A percentile compares a stretch with the other conserved stretches of the same genome.
Conservation (phyloP, 257 asterid genomes). For the Voacanga thouarsii region DNA sequence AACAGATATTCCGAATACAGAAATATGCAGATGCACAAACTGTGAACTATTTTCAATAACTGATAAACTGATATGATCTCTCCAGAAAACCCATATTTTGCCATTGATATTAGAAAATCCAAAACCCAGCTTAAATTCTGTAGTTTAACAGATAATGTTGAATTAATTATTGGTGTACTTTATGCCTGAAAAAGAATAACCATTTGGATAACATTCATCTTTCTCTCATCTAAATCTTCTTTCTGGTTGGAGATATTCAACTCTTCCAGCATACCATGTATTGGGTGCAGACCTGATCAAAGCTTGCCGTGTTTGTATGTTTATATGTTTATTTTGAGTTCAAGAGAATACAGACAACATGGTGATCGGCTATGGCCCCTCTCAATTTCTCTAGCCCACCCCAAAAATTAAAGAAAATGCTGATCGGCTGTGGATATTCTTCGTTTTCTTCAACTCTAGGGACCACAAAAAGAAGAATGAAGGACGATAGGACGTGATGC, state of each 20-base stretch:
- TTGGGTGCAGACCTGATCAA: neutral
- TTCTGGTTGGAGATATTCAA: neutral
- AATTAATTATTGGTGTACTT: neutral
- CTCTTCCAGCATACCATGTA: neutral
- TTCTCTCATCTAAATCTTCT: neutral
- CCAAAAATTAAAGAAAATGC: neutral
- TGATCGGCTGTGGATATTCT: neutral
- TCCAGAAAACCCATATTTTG: no score
- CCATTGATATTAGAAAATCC: no score
- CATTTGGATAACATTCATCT: neutral
- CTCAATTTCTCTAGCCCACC: neutral
- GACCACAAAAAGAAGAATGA: neutral
- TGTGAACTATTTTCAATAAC: no score
- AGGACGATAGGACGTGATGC: neutral
- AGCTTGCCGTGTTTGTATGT: neutral
- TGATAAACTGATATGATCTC: no score
- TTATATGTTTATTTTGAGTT: no score
- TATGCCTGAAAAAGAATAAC: neutral
- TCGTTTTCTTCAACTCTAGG: neutral
- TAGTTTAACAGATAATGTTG: no score
- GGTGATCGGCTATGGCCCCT: neutral
- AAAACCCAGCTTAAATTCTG: no score
- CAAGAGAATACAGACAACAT: neutral
- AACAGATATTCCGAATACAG: no score
- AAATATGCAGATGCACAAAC: no score